phyloP scores from a whole-genome alignment of 2,329 filamentous ascomycete genomes.

The Podosphaera aphanis region DNA sequence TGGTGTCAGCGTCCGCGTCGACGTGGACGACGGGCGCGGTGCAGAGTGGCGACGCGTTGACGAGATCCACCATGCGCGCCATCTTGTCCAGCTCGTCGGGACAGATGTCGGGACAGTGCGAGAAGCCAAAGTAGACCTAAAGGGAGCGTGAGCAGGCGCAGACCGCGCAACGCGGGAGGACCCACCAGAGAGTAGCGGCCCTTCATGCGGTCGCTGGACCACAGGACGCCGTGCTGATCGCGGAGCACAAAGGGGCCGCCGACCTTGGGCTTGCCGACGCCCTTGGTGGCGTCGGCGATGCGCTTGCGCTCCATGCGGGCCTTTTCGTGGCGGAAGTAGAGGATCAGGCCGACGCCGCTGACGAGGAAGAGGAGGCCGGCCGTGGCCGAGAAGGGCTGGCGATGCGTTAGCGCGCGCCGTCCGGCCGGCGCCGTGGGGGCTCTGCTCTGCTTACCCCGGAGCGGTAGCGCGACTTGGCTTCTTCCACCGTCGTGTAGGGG shows the following conservation, averaged over 20 bases:
- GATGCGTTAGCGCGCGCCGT: neutral
- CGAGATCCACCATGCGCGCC: slow-evolving; percentile 73
- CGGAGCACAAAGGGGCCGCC: slow-evolving; percentile 65
- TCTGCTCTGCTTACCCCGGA: no score
- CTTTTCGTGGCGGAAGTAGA: slow-evolving; percentile 91
- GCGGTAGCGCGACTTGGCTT: slow-evolving; percentile 12
- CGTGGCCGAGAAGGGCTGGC: slow-evolving; percentile 78
- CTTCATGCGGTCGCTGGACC: slow-evolving; percentile 60
- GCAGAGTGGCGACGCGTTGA: slow-evolving; percentile 20
- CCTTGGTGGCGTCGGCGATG: slow-evolving; percentile 78
- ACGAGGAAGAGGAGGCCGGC: slow-evolving; percentile 66
- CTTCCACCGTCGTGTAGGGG: slow-evolving; percentile 15
- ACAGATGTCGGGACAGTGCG: slow-evolving; percentile 94
- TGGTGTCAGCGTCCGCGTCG: slow-evolving; percentile 23
- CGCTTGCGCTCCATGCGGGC: slow-evolving; percentile 70
- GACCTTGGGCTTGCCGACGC: slow-evolving; percentile 77
- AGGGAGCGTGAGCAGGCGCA: neutral
- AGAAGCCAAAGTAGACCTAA: slow-evolving; percentile 94
- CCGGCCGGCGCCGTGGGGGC: no score
- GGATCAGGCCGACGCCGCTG: slow-evolving; percentile 52
- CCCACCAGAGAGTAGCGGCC: slow-evolving; percentile 58
- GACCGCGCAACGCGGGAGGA: no score
- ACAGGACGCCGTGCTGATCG: slow-evolving; percentile 58
- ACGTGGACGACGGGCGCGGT: slow-evolving; percentile 16
- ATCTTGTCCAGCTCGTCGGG: slow-evolving; percentile 98